Evolutionary conservation across 768 basidiomycete species (phyloP), one percentile per base, ranked within the genome.

Genomic region (Stropharia rugosoannulata): DNA sequence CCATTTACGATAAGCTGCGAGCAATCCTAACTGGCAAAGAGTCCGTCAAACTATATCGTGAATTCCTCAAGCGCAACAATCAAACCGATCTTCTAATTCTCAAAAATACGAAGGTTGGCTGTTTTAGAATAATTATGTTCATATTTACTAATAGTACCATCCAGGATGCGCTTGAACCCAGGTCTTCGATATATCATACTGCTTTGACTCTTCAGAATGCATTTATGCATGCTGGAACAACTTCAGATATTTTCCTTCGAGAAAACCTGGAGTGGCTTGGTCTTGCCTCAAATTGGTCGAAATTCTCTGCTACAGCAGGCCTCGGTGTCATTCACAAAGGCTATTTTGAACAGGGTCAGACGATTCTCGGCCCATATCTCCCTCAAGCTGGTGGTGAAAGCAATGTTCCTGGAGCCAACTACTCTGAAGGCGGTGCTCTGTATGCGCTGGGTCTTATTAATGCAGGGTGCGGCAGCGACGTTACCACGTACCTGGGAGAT

Each of bases 281-380:
- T 9, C 82, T 93, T 51, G 97, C 97, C 2, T 89, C 89, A 25
- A 98, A 99, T 68, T 99, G 97, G 97, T 92, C 94, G 27, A 99
- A 98, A 67, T 99, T 98, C 74, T 93, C 94, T 3, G 93, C 97
- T 5, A 98, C 97, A 11, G 95, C 97, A 16, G 95, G 92, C 8
- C 84, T 99, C 19, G 97, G 97, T 59, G 92, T 98, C 54, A 98
- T 99, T 60, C 94, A 98, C 76, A 95, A 96, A 67, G 97, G 97
- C 41, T 95, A 95, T 69, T 91, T 93, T 64, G 86, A 94, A 64
- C 89, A 96, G 70, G 95, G 95, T 47, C 88, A 90, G 83, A 85
- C 84, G 44, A 92, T 98, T 51, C 84, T 99, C 22, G 87, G 89
- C 3, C 97, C 97, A 0, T 98, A 98, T 72, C 86, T 98, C 35